Evolutionary conservation across 768 basidiomycete species (phyloP), one percentile per base, ranked within the genome.

Genomic region (Leucosporidium creatinivorum): DNA sequence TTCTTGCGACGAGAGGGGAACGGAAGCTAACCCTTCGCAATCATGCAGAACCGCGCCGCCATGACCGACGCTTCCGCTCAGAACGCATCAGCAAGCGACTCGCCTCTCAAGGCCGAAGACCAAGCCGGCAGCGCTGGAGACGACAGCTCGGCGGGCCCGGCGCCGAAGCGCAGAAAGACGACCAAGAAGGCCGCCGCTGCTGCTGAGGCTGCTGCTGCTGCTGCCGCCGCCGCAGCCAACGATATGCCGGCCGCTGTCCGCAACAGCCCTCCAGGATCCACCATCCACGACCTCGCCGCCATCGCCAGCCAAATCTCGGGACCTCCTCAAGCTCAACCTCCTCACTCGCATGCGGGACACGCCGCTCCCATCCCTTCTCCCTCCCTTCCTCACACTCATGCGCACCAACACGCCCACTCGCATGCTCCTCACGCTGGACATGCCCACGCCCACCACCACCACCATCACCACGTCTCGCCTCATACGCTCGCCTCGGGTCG

Each of bases 401-500:
- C 51, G 51, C 51, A 52, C 51, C 51, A 23, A 9, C 51, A 52
- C 51, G 21, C 51, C 21, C 51, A 52, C 51, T 7, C 51, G 8
- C 51, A n/a, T 17, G 17, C 51, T 12, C n/a, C 51, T 23, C 51
- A 52, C 51, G n/a, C 51, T 17, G 21, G n/a, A 3, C 51, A n/a
- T 21, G 51, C 51, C 21, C 51, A 52, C 51, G 51, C 51, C n/a
- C 69, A 62, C 58, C 57, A 67, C 70, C 63, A 76, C 78, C 76
- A 69, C 77, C 74, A 63, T 77, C 81, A 73, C 79, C 67, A 52
- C 10, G 39, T 44, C 39, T 44, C 39, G 10, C 39, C 39, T 44
- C 39, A 44, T 17, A 13, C 39, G 10, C 10, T 44, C 39, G 8
- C 39, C 15, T 44, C 39, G 39, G 39, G 39, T 44, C 39, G 39